These are phyloP conservation scores for Intubia oerlemansii DNA, from an alignment of 2,329 filamentous ascomycete genomes.

Conservation along the genomic window DNA sequence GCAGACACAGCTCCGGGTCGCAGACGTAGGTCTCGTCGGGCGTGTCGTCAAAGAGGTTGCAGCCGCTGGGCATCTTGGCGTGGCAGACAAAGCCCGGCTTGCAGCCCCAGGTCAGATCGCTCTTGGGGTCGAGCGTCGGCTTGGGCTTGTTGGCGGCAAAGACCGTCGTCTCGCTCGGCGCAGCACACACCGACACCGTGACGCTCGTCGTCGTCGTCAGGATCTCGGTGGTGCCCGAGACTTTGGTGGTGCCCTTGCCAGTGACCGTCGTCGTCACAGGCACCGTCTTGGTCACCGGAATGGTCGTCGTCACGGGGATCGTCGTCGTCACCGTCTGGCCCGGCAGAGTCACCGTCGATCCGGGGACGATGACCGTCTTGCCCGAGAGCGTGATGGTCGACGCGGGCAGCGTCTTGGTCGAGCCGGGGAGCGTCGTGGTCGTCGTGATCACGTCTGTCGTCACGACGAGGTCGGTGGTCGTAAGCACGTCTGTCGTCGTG, in stretches of 20 bases:
- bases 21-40: constrained; percentile 26
- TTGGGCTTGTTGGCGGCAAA: neutral
- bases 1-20: constrained; percentile 20
- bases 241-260: neutral
- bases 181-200: constrained; percentile 20
- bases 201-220: constrained; percentile 2
- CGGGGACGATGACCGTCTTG: neutral
- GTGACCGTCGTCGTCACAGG: constrained; percentile 5
- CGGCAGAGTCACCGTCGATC: constrained; percentile 3
- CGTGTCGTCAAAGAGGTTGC: constrained; percentile 27
- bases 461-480: no score
- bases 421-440: constrained; percentile 4
- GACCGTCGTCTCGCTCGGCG: constrained; percentile 15
- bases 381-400: constrained; percentile 2
- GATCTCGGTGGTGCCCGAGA: constrained; percentile 1
- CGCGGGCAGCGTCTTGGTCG: constrained; percentile 1
- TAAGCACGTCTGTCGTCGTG: no score
- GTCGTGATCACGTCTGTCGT: neutral
- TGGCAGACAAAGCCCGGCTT: constrained; percentile 29
- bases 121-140: constrained; percentile 13
- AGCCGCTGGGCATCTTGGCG: constrained; percentile 24
- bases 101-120: constrained; percentile 31
- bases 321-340: constrained; percentile 4
- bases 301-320: constrained; percentile 3
- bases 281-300: constrained; percentile 2